A percentile compares a stretch with the other conserved stretches of the same genome.
phyloP scores from a whole-genome alignment of 2,329 filamentous ascomycete species.

The Aspergillus sp. region DNA sequence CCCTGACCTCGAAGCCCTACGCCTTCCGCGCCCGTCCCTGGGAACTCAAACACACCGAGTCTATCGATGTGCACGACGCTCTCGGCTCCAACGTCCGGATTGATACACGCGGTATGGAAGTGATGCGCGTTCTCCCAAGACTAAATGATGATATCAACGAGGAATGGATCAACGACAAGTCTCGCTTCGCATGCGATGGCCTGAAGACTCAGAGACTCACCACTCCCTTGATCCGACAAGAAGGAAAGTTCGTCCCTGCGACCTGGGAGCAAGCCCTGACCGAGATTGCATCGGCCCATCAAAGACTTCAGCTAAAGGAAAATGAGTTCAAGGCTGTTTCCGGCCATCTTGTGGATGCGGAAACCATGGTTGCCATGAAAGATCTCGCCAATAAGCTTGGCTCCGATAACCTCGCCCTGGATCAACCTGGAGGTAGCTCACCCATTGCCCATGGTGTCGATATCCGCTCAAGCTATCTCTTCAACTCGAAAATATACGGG shows the following conservation, averaged over 20 bases:
- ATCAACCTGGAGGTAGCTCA: slow-evolving; percentile 80
- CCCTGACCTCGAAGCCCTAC: slow-evolving; percentile 95
- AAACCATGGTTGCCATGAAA: slow-evolving; percentile 95
- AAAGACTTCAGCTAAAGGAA: slow-evolving; percentile 77
- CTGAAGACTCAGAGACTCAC: slow-evolving; percentile 95
- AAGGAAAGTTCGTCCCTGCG: slow-evolving; percentile 88
- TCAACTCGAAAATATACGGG: slow-evolving; percentile 94
- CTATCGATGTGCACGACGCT: slow-evolving; percentile 90
- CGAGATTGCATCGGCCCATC: slow-evolving; percentile 81
- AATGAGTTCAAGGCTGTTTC: slow-evolving; percentile 97
- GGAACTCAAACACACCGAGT: slow-evolving; percentile 96
- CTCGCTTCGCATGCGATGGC: slow-evolving; percentile 93
- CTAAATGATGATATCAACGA: slow-evolving; percentile 98
- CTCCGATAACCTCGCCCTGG: slow-evolving; percentile 92
- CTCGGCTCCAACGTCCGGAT: slow-evolving; percentile 94
- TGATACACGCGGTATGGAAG: slow-evolving; percentile 89
- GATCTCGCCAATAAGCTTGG: slow-evolving; percentile 95
- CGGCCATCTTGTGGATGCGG: slow-evolving; percentile 87
- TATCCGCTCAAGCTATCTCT: slow-evolving; percentile 90
- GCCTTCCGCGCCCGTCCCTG: slow-evolving; percentile 95
- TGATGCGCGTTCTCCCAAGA: slow-evolving; percentile 91
- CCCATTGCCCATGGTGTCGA: slow-evolving; percentile 93
- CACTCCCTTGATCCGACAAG: slow-evolving; percentile 83
- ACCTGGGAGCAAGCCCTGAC: slow-evolving; percentile 95
- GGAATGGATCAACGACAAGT: slow-evolving; percentile 99